Percentiles rank a stretch among this genome's conserved stretches.
These are phyloP conservation scores for Phytophthora syringae DNA, from an alignment of 352 stramenopile species.

Conservation along the genomic window DNA sequence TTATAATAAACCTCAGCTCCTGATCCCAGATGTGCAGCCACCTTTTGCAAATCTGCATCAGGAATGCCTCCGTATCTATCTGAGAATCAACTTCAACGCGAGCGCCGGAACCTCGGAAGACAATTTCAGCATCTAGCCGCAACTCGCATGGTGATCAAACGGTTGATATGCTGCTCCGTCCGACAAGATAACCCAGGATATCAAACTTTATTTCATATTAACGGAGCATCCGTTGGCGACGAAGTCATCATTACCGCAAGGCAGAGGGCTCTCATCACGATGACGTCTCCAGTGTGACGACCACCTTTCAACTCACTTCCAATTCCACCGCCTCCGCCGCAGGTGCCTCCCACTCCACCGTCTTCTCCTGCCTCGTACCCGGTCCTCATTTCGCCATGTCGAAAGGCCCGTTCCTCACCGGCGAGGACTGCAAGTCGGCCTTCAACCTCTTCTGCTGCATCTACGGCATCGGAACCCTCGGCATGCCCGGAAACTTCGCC, in stretches of 20 bases:
- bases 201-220: no score
- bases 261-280: background rate
- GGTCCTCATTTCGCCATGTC: no score
- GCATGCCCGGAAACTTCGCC: conserved; percentile 63
- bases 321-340: conserved; percentile 19
- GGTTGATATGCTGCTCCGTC: no score
- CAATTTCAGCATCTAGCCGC: no score
- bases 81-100: conserved; percentile 32
- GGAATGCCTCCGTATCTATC: conserved; percentile 29
- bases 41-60: conserved; percentile 23
- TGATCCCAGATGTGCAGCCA: conserved; percentile 19
- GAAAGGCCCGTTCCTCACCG: conserved; percentile 39
- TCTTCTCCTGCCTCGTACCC: conserved; percentile 17
- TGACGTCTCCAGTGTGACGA: background rate
- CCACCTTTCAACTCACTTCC: conserved; percentile 14
- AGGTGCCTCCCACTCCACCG: no score
- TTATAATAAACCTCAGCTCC: conserved; percentile 4
- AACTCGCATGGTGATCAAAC: background rate
- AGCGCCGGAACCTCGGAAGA: no score
- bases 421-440: conserved; percentile 49
- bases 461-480: conserved; percentile 62
- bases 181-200: no score
- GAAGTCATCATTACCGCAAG: no score
- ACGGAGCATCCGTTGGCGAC: no score
- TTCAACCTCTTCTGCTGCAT: no score